These are phyloP conservation scores for Pharnaceum exiguum DNA, from an alignment of 148 eudicot species.

Conservation along the genomic window DNA sequence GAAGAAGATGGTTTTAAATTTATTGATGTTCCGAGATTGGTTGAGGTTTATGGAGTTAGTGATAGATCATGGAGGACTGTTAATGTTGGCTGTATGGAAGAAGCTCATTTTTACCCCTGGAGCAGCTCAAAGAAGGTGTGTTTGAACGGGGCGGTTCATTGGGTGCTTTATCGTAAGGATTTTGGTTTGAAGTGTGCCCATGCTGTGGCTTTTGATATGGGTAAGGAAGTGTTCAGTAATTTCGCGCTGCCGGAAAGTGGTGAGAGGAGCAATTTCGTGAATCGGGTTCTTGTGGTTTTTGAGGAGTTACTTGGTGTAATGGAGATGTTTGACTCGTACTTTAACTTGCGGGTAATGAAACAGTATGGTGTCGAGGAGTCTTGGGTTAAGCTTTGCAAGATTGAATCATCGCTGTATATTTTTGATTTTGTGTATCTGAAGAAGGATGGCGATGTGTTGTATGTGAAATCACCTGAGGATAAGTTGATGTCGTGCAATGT, in stretches of 20 bases:
- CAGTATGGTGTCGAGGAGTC: neutral
- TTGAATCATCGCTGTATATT: neutral
- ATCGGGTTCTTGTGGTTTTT: neutral
- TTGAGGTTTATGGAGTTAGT: neutral
- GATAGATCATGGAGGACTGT: neutral
- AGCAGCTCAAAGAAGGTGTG: neutral
- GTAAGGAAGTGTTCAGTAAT: neutral
- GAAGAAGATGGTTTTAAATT: too few species aligned
- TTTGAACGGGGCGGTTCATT: neutral
- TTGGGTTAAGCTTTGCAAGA: neutral
- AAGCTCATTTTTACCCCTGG: too few species aligned
- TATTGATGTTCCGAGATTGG: neutral
- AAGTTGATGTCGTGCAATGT: neutral
- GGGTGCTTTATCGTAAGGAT: neutral
- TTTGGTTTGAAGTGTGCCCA: neutral
- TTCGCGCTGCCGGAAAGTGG: neutral
- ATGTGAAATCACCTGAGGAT: too few species aligned
- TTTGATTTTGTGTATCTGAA: neutral
- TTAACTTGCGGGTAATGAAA: neutral
- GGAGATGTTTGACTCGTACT: neutral
- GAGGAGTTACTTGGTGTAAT: neutral
- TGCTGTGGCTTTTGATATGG: conserved; percentile 2
- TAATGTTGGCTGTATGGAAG: neutral
- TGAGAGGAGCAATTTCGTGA: too few species aligned
- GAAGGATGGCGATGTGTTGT: neutral